Evolutionary conservation across 805 yeast species (phyloP).

Genomic region (Kluyveromyces starmeri): DNA sequence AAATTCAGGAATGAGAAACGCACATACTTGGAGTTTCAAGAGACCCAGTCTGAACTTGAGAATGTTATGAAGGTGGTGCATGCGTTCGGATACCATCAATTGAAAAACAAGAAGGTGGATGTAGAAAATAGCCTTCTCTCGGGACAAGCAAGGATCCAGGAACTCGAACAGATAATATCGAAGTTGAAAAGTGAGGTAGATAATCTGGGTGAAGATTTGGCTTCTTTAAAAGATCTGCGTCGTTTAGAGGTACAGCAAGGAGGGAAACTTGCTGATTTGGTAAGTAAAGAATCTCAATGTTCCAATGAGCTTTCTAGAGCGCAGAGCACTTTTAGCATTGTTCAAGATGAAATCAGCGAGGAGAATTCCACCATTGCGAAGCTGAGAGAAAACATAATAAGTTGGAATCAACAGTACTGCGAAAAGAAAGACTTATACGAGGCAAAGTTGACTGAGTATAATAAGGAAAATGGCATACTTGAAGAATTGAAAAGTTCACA

Average conservation of each 20-base stretch:
- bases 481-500: constrained; percentile 38
- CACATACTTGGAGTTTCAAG: constrained; percentile 76
- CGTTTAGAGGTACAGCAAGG: constrained; percentile 54
- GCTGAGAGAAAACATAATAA: constrained; percentile 29
- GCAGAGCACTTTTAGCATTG: constrained; percentile 53
- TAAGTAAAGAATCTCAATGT: constrained; percentile 43
- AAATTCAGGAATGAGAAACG: constrained; percentile 75
- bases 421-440: constrained; percentile 33
- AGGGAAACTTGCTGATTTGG: constrained; percentile 50
- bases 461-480: constrained; percentile 36
- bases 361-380: constrained; percentile 34
- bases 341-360: constrained; percentile 48
- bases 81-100: constrained; percentile 58
- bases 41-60: constrained; percentile 72
- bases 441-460: constrained; percentile 38
- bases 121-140: constrained; percentile 37
- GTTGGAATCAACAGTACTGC: constrained; percentile 28
- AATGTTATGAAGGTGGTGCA: constrained; percentile 62
- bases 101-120: constrained; percentile 34
- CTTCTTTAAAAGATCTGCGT: constrained; percentile 40
- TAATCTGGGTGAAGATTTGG: constrained; percentile 53
- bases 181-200: constrained; percentile 46
- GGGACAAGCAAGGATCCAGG: constrained; percentile 33
- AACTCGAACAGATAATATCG: constrained; percentile 37
- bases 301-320: constrained; percentile 61